Evolutionary conservation across 176 grass and related monocot genomes (phyloP), one percentile per base, ranked within the genome.

Genomic region (Triticum monococcum): DNA sequence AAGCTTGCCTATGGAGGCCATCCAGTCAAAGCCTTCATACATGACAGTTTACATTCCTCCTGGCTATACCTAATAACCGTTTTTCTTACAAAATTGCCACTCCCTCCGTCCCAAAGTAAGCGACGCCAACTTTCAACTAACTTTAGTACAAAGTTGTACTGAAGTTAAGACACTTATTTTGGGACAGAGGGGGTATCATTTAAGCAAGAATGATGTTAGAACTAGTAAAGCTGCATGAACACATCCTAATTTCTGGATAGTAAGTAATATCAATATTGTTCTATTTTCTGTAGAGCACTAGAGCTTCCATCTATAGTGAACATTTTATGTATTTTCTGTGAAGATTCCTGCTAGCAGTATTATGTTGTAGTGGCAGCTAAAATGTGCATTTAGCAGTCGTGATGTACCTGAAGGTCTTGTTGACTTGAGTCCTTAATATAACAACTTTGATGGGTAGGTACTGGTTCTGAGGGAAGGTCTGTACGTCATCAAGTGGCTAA

Each of bases 391-490:
- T 72, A 85, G 62, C 24, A 30, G 5, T 45, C 16, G 2, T 85
- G 22, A 52, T 46, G 70, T 46, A 48, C 25, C 25, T 81, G 17
- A 81, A 52, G 24, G 48, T 90, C 52, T 60, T 72, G 26, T 75
- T 16, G 17, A 69, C 36, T 76, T 40, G 37, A 20, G 16, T 72
- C 23, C 35, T 48, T 86, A 76, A 82, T 86, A 33, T 86, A 32
- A 86, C 12, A 82, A 83, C 68, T 75, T 90, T 89, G 62, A 72
- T 89, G 12, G 80, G 50, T 72, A 95, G 94, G 88, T 86, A 7
- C 18, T 59, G 80, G 36, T 89, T 63, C 72, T 87, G 94, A 90
- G 77, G 89, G 77, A 84, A 89, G 79, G 26, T 83, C 82, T 68
- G 86, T 89, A 62, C 66, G 41, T 60, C 67, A 3, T 65, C 84